phyloP scores from a whole-genome alignment of 179 eudicot genomes.

The Patellifolia procumbens region DNA sequence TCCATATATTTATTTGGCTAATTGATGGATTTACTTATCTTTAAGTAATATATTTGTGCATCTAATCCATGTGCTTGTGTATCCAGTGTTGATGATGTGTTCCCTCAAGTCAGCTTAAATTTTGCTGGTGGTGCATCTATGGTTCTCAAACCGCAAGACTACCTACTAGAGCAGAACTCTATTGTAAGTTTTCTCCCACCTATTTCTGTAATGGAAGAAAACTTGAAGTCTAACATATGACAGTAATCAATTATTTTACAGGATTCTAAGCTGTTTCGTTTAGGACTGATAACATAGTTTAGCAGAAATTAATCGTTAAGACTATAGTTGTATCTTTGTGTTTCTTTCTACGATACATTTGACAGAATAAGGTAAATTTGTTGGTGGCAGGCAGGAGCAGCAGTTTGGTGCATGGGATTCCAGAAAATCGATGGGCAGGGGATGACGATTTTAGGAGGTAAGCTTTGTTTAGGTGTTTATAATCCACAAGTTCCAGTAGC shows the following conservation, averaged over 20 bases:
- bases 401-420: conserved; percentile 93
- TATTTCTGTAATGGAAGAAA: not conserved
- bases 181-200: conserved; percentile 50
- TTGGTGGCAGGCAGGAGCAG: conserved; percentile 70
- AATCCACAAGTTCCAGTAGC: conserved; percentile 1
- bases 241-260: not conserved
- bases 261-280: not conserved
- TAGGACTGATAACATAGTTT: not conserved
- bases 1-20: not conserved
- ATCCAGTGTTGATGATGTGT: conserved; percentile 62
- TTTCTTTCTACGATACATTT: not conserved
- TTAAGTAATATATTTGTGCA: not conserved
- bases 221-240: not conserved
- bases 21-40: not conserved
- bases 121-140: conserved; percentile 82
- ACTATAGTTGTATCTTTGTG: not conserved
- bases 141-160: conserved; percentile 80
- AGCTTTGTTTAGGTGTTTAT: not conserved
- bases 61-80: conserved; percentile 8
- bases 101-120: conserved; percentile 75
- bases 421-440: conserved; percentile 79
- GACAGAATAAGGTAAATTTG: not conserved
- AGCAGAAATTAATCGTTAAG: not conserved
- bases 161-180: conserved; percentile 79
- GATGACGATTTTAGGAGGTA: conserved; percentile 95